phyloP scores from a whole-genome alignment of 2,329 filamentous ascomycete genomes.

The Monilinia polystroma region DNA sequence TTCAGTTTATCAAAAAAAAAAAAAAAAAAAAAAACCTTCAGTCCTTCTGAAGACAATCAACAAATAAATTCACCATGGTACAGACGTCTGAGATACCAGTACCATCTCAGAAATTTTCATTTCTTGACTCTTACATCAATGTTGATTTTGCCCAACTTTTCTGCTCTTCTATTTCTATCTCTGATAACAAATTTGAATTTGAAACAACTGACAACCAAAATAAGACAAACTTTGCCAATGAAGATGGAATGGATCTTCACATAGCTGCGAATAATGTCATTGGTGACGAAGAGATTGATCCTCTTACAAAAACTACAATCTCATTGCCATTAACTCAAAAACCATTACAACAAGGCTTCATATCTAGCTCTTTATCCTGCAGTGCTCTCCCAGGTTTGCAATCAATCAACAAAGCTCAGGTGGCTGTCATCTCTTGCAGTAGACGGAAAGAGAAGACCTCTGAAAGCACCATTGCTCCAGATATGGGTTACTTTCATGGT shows the following conservation, averaged over 20 bases:
- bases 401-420: background rate
- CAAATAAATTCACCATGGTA: background rate
- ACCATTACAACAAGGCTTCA: background rate
- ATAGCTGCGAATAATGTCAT: too few relatives aligned
- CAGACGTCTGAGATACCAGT: background rate
- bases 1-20: background rate
- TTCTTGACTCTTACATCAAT: slow-evolving; percentile 18
- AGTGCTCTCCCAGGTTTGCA: background rate
- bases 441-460: background rate
- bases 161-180: background rate
- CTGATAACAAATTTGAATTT: background rate
- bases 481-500: background rate
- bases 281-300: background rate
- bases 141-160: slow-evolving; percentile 18
- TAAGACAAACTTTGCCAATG: too few relatives aligned
- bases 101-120: background rate
- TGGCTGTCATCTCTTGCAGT: background rate
- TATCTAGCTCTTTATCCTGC: background rate
- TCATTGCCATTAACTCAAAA: background rate
- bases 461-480: background rate
- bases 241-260: background rate
- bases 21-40: background rate
- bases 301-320: background rate
- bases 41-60: background rate
- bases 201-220: background rate